Base-by-base conservation (phyloP, 345 rosid species). In the Gossypium rotundifolium region DNA sequence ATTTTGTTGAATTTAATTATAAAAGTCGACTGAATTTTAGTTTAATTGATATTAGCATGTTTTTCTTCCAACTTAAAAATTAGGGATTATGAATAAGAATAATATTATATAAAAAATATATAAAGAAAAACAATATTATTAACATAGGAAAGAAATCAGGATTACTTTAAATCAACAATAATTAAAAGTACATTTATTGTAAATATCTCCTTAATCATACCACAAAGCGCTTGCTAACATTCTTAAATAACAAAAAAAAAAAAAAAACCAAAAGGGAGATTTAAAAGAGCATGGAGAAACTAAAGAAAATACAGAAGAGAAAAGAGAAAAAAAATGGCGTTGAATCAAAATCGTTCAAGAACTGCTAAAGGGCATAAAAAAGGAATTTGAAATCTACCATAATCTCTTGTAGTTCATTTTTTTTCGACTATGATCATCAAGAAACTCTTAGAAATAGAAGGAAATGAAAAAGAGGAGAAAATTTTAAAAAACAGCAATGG, bases 361-460 rank as follows among this genome's bases (percentile, higher is more conserved):
- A 69, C 33, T 23, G 55, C 57, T 42, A 52, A 14, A 12, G 42
- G 16, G 25, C 61, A 79, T 64, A 33, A 55, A 20, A 57, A 74
- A 81, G 53, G 78, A 70, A 74, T 77, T 80, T 74, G 45, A 75
- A 71, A 45, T 74, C 60, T 46, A 69, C 40, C 44, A 70, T 73
- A 22, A 10, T 67, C 75, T 79, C 75, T 27, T 51, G 40, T 44
- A 51, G 55, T 70, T 76, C 72, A 68, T 69, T 25, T 71, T 29
- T 29, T 27, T 70, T 42, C 68, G 22, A 54, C 54, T 53, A 68
- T n/a, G 66, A 42, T 65, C 38, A 48, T 67, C 27, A 49, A 25
- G 72, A 62, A 61, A 73, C 42, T 33, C 44, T n/a, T 25, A 54
- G 63, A 54, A 49, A 16, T 16, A 14, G 42, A 55, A 55, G 20